Base-by-base conservation (phyloP, 2,329 filamentous ascomycete genomes). In the Aspergillus glaucus region DNA sequence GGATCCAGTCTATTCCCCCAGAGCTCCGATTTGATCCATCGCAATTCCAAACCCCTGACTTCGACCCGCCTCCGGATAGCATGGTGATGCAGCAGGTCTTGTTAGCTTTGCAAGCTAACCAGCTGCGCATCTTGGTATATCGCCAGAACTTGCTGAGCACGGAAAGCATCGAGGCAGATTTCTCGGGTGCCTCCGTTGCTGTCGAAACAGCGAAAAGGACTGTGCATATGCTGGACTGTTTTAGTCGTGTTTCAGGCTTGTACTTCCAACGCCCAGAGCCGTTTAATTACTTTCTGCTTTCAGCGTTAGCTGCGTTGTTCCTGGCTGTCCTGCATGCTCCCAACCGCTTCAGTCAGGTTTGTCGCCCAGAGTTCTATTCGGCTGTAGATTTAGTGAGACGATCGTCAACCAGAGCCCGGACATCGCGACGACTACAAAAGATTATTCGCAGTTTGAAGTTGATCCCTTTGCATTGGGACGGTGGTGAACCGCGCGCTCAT, bases 371-470 rank as follows among this genome's bases (percentile, higher is more conserved):
- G 43, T 67, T 68, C 43, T 82, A 82, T 63, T 79, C 79, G 58
- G 80, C 80, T 1, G 74, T 84, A 2, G 79, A 81, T 30, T 74
- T 84, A 30, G 76, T 84, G 12, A 75, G 80, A 14, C 75, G 75
- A 10, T 76, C 83, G 32, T 79, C 76, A 26, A 75, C 76, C 17
- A 74, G 77, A 44, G 80, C 77, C 0, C 77, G 75, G 50, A 76
- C 80, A 12, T 78, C 76, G 17, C 75, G 80, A 49, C 68, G 79
- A 3, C 61, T 84, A 2, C 82, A 80, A 75, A 79, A 77, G 52
- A 81, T 79, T 0, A 78, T 83, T 40, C 73, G 74, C 26, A 74
- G 76, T 24, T 69, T 84, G 36, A 82, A 82, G 53, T 74, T 79
- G 45, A 74, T 82, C 22, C 78, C 75, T 0, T 72, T 79, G 2